Evolutionary conservation across 345 rosid species (phyloP).

Genomic region (Pistacia vera): DNA sequence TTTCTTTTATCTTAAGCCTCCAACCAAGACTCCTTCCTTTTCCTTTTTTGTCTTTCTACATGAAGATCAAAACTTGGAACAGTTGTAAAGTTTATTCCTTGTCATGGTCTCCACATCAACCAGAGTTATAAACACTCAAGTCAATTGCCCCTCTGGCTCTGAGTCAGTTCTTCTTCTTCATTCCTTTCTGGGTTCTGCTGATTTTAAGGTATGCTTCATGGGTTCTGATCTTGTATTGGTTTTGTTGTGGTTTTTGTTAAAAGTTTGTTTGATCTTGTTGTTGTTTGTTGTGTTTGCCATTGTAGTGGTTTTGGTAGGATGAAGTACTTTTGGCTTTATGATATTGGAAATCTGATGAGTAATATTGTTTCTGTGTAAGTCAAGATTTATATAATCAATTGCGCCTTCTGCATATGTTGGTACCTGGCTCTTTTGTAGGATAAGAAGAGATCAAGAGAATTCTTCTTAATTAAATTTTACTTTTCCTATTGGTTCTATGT

Average conservation of each 20-base stretch:
- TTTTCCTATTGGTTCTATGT: neutral
- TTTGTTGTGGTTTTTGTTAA: neutral
- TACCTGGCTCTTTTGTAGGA: too few species aligned
- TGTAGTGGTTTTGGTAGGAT: neutral
- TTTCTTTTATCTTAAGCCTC: neutral
- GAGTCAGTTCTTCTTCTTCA: neutral
- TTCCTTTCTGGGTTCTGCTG: neutral
- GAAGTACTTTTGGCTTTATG: neutral
- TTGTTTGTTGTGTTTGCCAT: neutral
- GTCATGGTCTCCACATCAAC: neutral
- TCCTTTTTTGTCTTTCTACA: neutral
- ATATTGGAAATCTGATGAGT: neutral
- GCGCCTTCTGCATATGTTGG: neutral
- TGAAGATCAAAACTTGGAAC: neutral
- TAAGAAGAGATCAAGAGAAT: neutral
- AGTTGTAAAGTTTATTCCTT: neutral
- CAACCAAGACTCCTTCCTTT: constrained; percentile 6
- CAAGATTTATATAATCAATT: neutral
- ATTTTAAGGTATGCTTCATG: neutral
- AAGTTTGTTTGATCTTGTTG: too few species aligned
- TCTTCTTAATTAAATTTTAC: neutral
- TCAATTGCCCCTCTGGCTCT: neutral
- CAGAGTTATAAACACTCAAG: neutral
- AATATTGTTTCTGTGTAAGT: neutral
- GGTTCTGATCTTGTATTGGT: neutral